Evolutionary conservation across 345 rosid genomes (phyloP), one percentile per base, ranked within the genome.

Genomic region (Aethionema arabicum): DNA sequence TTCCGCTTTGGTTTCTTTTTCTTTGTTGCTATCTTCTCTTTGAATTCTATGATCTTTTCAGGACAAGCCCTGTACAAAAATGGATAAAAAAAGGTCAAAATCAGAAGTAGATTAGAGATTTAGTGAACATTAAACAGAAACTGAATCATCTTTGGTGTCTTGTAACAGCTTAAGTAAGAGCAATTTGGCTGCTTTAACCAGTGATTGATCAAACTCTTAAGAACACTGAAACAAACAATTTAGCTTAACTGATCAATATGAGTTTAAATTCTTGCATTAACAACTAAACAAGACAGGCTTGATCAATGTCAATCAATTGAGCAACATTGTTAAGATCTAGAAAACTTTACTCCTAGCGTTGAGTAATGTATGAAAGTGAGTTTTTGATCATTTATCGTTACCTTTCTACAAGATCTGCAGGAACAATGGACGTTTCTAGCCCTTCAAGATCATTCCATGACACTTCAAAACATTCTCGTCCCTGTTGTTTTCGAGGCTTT

Each of bases 361-460:
- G 35, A 43, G 16, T 32, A 10, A 32, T 38, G 39, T 16, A n/a
- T 8, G 43, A 49, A 31, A 16, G 32, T 29, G 29, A 54, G 47
- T 6, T 16, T 29, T 9, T 58, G 10, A 12, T 52, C 32, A 12
- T 53, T 1, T 37, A 39, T 27, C 32, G 14, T 59, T 82, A 92
- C 97, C 91, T 87, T 66, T 80, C 80, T 45, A 90, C 45, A 42
- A 87, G 91, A 82, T 87, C 90, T 36, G 88, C 85, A 52, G 92
- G 85, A 66, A 90, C 88, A 63, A 80, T 72, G 27, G 91, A 82
- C 35, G 85, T 76, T 69, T 76, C 68, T 66, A 83, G 76, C 56
- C 97, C 95, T 43, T 79, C 82, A 5, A 72, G 49, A 43, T 74
- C 80, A 69, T 82, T 83, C 97, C 96, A 90, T 29, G 64, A 66